Evolutionary conservation across 2,329 filamentous ascomycete species (phyloP).

Genomic region (Colletotrichum sp.): DNA sequence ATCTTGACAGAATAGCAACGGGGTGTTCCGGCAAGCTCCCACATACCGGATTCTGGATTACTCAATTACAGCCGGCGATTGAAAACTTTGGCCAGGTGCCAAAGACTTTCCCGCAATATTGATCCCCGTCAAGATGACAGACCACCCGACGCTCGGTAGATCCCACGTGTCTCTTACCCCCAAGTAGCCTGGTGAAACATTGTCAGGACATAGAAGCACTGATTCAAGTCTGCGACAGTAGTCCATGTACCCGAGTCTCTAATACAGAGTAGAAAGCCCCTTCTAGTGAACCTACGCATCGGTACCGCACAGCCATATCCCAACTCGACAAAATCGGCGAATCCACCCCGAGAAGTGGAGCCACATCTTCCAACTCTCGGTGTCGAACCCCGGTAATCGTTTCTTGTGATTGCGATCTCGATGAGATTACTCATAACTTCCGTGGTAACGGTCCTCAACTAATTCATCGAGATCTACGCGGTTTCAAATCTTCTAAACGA

Average conservation of each 20-base stretch:
- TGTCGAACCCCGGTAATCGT: background rate
- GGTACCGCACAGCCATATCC: background rate
- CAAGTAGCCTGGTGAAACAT: background rate
- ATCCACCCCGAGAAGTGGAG: background rate
- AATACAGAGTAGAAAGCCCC: background rate
- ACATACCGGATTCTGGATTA: background rate
- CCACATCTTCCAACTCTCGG: background rate
- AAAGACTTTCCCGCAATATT: background rate
- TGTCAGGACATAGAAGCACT: background rate
- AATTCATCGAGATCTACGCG: background rate
- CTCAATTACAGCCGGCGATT: background rate
- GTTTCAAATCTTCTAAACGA: background rate
- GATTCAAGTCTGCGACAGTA: background rate
- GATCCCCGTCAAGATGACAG: background rate
- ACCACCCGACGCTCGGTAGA: background rate
- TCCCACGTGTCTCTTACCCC: background rate
- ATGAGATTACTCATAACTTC: accelerated
- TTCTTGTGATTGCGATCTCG: background rate
- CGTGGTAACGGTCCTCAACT: background rate
- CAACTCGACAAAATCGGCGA: background rate
- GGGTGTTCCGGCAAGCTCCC: background rate
- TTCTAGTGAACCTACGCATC: background rate
- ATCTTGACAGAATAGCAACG: background rate
- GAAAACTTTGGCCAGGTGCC: background rate
- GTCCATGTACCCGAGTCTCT: background rate